Base-by-base conservation (phyloP, 2,329 filamentous ascomycete genomes). In the Apiospora phragmitis region DNA sequence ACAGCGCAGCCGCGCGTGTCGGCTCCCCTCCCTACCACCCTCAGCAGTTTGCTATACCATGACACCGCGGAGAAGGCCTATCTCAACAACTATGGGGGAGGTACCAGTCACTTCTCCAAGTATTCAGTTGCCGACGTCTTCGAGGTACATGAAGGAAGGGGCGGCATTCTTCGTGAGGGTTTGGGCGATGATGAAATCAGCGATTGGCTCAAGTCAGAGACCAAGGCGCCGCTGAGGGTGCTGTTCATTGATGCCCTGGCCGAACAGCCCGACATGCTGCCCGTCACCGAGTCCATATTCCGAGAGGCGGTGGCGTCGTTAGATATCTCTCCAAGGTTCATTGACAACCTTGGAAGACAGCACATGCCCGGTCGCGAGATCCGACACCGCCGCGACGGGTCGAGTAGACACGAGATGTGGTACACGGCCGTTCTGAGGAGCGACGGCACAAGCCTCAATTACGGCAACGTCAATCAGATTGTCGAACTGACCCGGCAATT, bases 311-410 rank as follows among this genome's bases (percentile, higher is more conserved):
- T 70, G 18, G 41, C 29, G 29, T 38, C 38, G 9, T 49, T 68
- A 0, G 35, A 65, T 5, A 59, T 70, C 5, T 51, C 14, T 14
- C 55, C 66, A 12, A 49, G 69, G 0, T 70, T 70, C 51, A 49
- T 51, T n/a, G 69, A 70, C 41, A 70, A 68, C 42, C 26, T 70
- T 4, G 32, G 49, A n/a, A 41, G 69, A 9, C 69, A 70, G 66
- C 67, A 70, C 35, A 70, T 70, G 69, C 69, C 69, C 4, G 66
- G 69, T 21, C 42, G 66, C n/a, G 51, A 65, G 12, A 43, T 68
- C 8, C 67, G 67, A 14, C 38, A 26, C 41, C 65, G 16, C 24
- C 41, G 18, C 2, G 51, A 65, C 42, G 66, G 67, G 1, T 29
- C 16, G 6, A 49, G 38, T 21, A 47, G 69, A 9, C 69, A 68